Evolutionary conservation across 2,329 filamentous ascomycete species (phyloP).

Genomic region (Aureobasidium leucospermi): DNA sequence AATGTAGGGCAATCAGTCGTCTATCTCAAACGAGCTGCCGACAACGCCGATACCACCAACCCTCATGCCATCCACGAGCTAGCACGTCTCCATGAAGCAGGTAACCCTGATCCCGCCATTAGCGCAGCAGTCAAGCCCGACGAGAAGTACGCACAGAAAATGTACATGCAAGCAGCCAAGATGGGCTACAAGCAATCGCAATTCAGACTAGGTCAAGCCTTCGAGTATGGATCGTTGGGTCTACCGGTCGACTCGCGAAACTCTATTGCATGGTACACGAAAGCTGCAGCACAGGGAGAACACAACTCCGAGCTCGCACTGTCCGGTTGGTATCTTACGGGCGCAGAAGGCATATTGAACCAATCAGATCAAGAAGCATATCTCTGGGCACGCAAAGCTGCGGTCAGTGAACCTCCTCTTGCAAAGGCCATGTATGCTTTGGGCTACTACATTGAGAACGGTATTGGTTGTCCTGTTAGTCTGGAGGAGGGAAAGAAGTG

Average conservation of each 20-base stretch:
- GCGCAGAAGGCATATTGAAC: constrained; percentile 75
- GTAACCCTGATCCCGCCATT: constrained; percentile 42
- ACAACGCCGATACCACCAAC: constrained; percentile 80
- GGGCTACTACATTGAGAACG: constrained; percentile 94
- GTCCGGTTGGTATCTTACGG: constrained; percentile 70
- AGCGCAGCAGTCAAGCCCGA: constrained; percentile 74
- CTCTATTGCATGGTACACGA: constrained; percentile 90
- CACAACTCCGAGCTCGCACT: constrained; percentile 72
- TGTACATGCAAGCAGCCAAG: constrained; percentile 80
- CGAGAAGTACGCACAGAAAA: constrained; percentile 67
- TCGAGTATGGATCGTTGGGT: constrained; percentile 80
- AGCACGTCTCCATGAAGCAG: constrained; percentile 56
- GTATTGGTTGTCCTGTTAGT: constrained; percentile 79
- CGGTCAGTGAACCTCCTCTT: constrained; percentile 63
- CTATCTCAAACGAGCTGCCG: constrained; percentile 90
- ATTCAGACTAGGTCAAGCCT: constrained; percentile 78
- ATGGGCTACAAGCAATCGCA: constrained; percentile 94
- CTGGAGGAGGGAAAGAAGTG: constrained; percentile 94
- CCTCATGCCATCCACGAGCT: constrained; percentile 93
- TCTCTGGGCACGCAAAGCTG: constrained; percentile 92
- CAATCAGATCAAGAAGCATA: constrained; percentile 96
- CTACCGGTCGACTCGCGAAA: constrained; percentile 74
- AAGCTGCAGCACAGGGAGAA: constrained; percentile 84
- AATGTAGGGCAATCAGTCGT: constrained; percentile 80
- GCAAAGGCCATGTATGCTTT: constrained; percentile 97